These are phyloP conservation scores for Daldinia bambusicola DNA, from an alignment of 495 filamentous ascomycete genomes.

Conservation along the genomic window DNA sequence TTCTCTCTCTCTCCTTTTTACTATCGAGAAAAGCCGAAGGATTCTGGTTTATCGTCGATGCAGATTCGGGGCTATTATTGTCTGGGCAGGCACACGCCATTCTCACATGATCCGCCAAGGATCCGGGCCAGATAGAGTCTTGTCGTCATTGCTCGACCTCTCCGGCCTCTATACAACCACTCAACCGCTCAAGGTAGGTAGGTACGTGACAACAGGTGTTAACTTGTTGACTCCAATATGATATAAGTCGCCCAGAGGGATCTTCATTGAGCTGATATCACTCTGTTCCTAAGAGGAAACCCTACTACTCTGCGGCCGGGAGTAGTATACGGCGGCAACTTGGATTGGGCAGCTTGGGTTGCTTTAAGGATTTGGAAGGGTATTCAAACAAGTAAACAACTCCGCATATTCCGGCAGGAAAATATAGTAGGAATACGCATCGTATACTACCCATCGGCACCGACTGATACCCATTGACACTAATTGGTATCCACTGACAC, in stretches of 20 bases:
- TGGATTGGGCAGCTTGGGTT: not conserved
- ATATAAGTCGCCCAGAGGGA: constrained; percentile 7
- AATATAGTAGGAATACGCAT: not conserved
- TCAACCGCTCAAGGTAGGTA: too few relatives aligned
- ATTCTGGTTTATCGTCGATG: constrained; percentile 24
- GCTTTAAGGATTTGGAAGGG: constrained; percentile 9
- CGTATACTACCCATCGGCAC: not conserved
- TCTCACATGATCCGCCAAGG: constrained; percentile 22
- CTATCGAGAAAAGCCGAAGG: constrained; percentile 10
- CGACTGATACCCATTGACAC: too few relatives aligned
- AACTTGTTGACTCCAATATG: constrained; percentile 8
- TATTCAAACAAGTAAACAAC: not conserved
- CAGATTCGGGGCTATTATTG: constrained; percentile 14
- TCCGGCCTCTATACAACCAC: too few relatives aligned
- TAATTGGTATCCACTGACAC: not conserved
- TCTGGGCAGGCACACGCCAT: constrained; percentile 18
- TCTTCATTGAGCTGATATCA: not conserved
- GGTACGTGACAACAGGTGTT: not conserved
- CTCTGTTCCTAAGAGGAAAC: constrained; percentile 8
- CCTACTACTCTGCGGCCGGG: constrained; percentile 4
- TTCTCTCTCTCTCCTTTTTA: constrained; percentile 1
- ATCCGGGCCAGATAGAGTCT: constrained; percentile 7
- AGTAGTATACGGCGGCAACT: not conserved
- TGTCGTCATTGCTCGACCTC: constrained; percentile 22
- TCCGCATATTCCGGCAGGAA: not conserved